These are phyloP conservation scores for Microstroma glucosiphilum DNA, from an alignment of 1,284 basidiomycete species.

Conservation along the genomic window DNA sequence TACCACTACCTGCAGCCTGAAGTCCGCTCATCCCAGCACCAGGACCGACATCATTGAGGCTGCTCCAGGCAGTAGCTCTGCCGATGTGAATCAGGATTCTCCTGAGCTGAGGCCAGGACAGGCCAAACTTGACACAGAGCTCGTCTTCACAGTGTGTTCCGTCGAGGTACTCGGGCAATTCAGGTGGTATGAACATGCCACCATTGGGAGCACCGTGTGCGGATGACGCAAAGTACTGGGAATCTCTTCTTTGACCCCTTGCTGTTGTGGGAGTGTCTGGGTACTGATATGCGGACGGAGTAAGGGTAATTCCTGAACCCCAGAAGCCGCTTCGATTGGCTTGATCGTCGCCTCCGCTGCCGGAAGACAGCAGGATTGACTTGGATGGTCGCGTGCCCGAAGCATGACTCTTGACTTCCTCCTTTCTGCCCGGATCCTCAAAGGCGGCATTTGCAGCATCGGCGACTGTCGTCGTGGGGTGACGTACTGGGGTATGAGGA, in stretches of 20 bases:
- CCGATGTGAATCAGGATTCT: conserved; percentile 59
- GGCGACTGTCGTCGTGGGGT: conserved; percentile 37
- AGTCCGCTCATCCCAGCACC: not conserved
- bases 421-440: conserved; percentile 11
- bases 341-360: not conserved
- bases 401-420: conserved; percentile 2
- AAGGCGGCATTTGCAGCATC: conserved; percentile 40
- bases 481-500: conserved; percentile 13
- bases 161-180: conserved; percentile 65
- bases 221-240: not conserved
- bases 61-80: not conserved
- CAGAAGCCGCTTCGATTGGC: not conserved
- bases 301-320: not conserved
- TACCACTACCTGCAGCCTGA: not conserved
- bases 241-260: not conserved
- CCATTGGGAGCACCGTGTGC: not conserved
- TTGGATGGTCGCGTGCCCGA: not conserved
- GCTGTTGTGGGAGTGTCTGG: not conserved
- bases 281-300: not conserved
- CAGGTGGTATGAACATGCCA: conserved; percentile 40
- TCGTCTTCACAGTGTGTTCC: conserved; percentile 89
- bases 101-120: conserved; percentile 75
- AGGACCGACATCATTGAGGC: not conserved
- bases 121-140: conserved; percentile 71
- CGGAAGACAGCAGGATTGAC: not conserved